These are phyloP conservation scores for Angomonas deanei DNA, from an alignment of 208 protist species.

Conservation along the genomic window DNA sequence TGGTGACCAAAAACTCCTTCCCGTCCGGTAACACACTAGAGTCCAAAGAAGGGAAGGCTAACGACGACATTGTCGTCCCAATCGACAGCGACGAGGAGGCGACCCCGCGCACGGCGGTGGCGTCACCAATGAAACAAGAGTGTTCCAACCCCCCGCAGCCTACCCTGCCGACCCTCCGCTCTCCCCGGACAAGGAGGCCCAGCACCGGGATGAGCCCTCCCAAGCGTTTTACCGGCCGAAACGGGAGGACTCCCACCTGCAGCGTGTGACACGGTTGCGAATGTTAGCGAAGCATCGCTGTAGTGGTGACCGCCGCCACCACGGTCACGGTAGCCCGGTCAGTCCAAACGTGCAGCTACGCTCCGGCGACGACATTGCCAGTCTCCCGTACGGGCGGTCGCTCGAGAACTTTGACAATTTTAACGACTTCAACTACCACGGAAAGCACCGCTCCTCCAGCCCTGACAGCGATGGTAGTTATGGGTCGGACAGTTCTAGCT, in stretches of 20 bases:
- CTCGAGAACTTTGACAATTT: not conserved
- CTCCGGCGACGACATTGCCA: not conserved
- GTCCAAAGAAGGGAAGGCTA: too few relatives aligned
- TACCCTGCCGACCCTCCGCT: not conserved
- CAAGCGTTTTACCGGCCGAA: not conserved
- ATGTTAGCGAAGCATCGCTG: not conserved
- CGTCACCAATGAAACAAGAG: slow-evolving; percentile 17
- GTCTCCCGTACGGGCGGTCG: not conserved
- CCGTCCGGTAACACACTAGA: too few relatives aligned
- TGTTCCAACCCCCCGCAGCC: slow-evolving; percentile 10
- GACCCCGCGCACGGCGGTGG: not conserved
- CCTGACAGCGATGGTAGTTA: too few relatives aligned
- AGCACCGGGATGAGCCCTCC: not conserved
- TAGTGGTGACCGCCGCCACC: not conserved
- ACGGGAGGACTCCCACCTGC: not conserved
- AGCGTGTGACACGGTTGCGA: not conserved
- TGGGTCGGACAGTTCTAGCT: not conserved
- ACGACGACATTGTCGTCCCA: not conserved
- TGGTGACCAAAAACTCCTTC: not conserved
- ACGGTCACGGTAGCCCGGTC: not conserved
- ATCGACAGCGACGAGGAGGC: slow-evolving; percentile 1
- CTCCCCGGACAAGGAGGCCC: not conserved
- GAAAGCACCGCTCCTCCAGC: too few relatives aligned
- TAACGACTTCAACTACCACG: too few relatives aligned
- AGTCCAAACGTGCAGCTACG: not conserved